A percentile compares a stretch with the other conserved stretches of the same genome.
phyloP scores from a whole-genome alignment of 768 basidiomycete genomes.

The Mycena maculata region DNA sequence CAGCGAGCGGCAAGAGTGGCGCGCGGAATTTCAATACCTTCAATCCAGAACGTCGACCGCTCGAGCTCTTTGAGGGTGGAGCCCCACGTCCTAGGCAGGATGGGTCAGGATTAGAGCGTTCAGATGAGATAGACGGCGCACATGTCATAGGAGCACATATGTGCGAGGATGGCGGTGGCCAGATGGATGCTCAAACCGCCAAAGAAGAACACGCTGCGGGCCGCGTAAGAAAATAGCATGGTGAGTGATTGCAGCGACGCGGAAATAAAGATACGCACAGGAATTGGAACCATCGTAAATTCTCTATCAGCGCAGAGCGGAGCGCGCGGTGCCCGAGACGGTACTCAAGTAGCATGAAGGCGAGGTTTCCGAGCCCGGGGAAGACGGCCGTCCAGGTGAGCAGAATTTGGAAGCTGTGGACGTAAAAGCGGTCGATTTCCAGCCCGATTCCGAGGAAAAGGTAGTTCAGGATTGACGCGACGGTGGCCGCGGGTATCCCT shows the following conservation, averaged over 20 bases:
- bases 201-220: conserved; percentile 76
- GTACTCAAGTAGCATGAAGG: conserved; percentile 80
- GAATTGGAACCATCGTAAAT: conserved; percentile 76
- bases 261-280: conserved; percentile 60
- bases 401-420: conserved; percentile 85
- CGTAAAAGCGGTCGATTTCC: conserved; percentile 77
- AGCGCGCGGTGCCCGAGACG: conserved; percentile 71
- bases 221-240: background rate
- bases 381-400: conserved; percentile 84
- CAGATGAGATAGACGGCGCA: conserved; percentile 39
- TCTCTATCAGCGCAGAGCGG: conserved; percentile 63
- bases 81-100: conserved; percentile 59
- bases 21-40: conserved; percentile 50
- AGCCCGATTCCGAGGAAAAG: conserved; percentile 77
- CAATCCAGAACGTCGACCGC: conserved; percentile 89
- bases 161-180: conserved; percentile 72
- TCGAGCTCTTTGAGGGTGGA: conserved; percentile 84
- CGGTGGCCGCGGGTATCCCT: conserved; percentile 75
- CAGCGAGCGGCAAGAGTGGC: no score
- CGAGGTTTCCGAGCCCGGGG: conserved; percentile 79
- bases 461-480: conserved; percentile 79
- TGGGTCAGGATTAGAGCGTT: conserved; percentile 16
- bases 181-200: conserved; percentile 81
- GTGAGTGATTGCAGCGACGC: background rate
- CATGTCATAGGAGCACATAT: conserved; percentile 74